These are phyloP conservation scores for Candida chilensis DNA, from an alignment of 805 yeast genomes.

Conservation along the genomic window DNA sequence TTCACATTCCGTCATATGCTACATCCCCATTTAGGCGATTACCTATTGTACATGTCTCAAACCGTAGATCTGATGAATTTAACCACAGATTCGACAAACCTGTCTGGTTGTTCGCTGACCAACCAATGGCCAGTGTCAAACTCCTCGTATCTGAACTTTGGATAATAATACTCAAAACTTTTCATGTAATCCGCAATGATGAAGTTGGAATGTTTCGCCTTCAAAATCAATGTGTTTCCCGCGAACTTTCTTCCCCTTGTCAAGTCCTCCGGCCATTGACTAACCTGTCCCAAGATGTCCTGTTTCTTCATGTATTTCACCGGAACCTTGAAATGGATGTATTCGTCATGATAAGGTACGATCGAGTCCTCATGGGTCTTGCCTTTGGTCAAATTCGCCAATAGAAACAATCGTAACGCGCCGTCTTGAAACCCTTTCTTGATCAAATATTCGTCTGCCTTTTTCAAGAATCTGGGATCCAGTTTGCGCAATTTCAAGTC, in stretches of 20 bases:
- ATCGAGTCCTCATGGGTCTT: conserved; percentile 14
- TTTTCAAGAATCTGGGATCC: conserved; percentile 17
- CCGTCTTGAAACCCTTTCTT: conserved; percentile 12
- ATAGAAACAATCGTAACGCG: conserved; percentile 20
- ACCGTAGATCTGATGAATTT: no score
- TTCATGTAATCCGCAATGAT: conserved; percentile 18
- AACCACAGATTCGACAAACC: no score
- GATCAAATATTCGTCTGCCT: conserved; percentile 12
- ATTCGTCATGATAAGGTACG: conserved; percentile 14
- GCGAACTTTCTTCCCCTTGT: conserved; percentile 11
- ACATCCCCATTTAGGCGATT: no score
- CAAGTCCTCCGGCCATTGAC: conserved; percentile 19
- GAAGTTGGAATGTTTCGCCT: conserved; percentile 31
- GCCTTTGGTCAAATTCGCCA: conserved; percentile 22
- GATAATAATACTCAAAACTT: conserved; percentile 14
- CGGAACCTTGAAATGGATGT: conserved; percentile 20
- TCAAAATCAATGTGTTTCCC: conserved; percentile 31
- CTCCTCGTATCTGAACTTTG: conserved; percentile 8
- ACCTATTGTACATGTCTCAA: no score
- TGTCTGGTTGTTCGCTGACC: conserved; percentile 26
- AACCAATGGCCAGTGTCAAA: conserved; percentile 28
- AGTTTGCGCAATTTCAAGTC: conserved; percentile 9
- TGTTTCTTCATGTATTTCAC: conserved; percentile 11
- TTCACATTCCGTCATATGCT: no score
- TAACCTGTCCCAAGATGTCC: conserved; percentile 13